Conservation (phyloP, 805 yeast genomes). For the Ogataea pignaliae region DNA sequence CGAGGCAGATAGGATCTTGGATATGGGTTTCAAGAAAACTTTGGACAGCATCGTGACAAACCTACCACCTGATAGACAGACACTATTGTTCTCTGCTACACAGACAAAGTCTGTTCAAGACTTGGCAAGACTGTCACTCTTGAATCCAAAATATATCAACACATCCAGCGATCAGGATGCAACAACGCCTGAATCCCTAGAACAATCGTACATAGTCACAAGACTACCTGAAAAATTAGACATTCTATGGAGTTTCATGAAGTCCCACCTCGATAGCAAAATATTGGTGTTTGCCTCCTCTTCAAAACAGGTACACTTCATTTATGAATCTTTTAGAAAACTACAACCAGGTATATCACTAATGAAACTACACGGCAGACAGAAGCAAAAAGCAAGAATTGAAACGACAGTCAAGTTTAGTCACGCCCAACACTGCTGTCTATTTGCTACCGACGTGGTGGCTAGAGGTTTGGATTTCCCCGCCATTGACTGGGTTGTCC, state of each 20-base stretch:
- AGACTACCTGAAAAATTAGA: conserved; percentile 80
- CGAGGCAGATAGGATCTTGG: conserved; percentile 90
- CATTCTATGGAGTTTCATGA: conserved; percentile 78
- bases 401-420: conserved; percentile 79
- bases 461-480: conserved; percentile 94
- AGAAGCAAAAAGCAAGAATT: conserved; percentile 82
- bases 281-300: conserved; percentile 82
- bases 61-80: conserved; percentile 77
- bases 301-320: conserved; percentile 86
- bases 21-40: conserved; percentile 87
- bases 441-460: conserved; percentile 86
- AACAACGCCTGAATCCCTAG: conserved; percentile 73
- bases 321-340: conserved; percentile 80
- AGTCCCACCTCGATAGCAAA: conserved; percentile 75
- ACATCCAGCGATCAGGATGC: conserved; percentile 30
- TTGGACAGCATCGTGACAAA: conserved; percentile 75
- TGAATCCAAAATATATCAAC: conserved; percentile 57
- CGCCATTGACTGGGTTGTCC: conserved; percentile 92
- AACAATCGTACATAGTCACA: conserved; percentile 74
- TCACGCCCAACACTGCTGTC: conserved; percentile 72
- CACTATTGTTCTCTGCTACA: conserved; percentile 83
- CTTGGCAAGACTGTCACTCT: conserved; percentile 72
- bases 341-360: conserved; percentile 90
- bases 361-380: conserved; percentile 82
- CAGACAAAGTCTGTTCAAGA: conserved; percentile 80